phyloP scores from a whole-genome alignment of 2,329 filamentous ascomycete species.

The Stenocarpella maydis region DNA sequence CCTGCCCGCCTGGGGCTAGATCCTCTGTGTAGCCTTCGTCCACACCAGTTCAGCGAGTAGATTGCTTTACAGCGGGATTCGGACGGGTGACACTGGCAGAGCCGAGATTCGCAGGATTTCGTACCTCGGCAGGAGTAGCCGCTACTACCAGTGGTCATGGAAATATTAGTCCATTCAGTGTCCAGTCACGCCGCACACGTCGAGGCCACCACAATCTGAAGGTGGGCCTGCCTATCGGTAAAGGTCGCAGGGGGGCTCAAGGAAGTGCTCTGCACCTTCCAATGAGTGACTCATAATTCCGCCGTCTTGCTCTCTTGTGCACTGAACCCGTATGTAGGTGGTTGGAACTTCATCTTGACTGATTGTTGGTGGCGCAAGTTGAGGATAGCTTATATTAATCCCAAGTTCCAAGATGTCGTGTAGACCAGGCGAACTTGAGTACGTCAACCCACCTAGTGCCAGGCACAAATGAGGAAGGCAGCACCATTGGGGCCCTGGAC shows the following conservation, averaged over 20 bases:
- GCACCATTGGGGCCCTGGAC: too few species aligned
- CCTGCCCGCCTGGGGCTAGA: not conserved
- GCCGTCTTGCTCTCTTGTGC: too few species aligned
- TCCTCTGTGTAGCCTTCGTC: not conserved
- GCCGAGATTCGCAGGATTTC: constrained; percentile 20
- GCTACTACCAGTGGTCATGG: not conserved
- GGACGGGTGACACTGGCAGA: constrained; percentile 4
- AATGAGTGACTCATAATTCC: too few species aligned
- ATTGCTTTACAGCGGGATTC: not conserved
- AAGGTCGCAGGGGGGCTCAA: not conserved
- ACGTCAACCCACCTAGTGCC: too few species aligned
- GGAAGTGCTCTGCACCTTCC: not conserved
- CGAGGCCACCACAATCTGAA: not conserved
- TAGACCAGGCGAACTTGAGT: too few species aligned
- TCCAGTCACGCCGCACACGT: not conserved
- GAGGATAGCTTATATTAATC: too few species aligned
- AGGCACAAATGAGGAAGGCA: too few species aligned
- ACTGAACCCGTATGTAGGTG: too few species aligned
- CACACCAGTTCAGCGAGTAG: not conserved
- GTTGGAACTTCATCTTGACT: too few species aligned
- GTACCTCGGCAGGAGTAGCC: not conserved
- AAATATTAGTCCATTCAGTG: not conserved
- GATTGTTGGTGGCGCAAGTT: too few species aligned
- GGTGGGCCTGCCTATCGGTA: not conserved
- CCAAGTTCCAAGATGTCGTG: too few species aligned